These are phyloP conservation scores for Paramarasmius palmivorus DNA, from an alignment of 1,284 basidiomycete genomes.

Conservation along the genomic window DNA sequence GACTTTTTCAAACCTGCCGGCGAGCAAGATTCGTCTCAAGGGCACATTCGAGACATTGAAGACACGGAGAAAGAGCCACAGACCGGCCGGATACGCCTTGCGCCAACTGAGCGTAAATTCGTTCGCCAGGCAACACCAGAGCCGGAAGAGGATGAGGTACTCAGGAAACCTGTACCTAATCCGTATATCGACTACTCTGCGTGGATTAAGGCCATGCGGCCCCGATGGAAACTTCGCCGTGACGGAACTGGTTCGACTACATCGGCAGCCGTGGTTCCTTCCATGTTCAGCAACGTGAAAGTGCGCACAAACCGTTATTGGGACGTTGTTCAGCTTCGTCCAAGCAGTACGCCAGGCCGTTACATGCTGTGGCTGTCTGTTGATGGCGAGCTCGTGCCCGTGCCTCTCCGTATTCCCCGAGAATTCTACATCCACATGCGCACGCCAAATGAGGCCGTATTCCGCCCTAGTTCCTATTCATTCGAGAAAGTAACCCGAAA, in stretches of 20 bases:
- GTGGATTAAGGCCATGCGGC: constrained; percentile 82
- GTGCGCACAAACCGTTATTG: constrained; percentile 75
- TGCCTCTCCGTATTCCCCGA: constrained; percentile 85
- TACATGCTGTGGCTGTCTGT: constrained; percentile 91
- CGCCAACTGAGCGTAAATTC: constrained; percentile 55
- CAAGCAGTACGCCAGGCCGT: constrained; percentile 77
- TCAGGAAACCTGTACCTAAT: constrained; percentile 51
- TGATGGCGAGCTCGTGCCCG: constrained; percentile 76
- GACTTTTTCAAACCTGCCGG: constrained; percentile 82
- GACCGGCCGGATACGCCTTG: constrained; percentile 44
- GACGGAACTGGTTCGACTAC: constrained; percentile 38
- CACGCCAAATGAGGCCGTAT: constrained; percentile 61
- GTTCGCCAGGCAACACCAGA: constrained; percentile 43
- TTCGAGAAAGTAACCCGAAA: constrained; percentile 77
- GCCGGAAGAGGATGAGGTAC: constrained; percentile 31
- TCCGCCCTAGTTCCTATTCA: constrained; percentile 70
- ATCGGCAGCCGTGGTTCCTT: constrained; percentile 52
- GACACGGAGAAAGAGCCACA: constrained; percentile 15
- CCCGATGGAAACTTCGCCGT: constrained; percentile 74
- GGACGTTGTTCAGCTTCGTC: constrained; percentile 93
- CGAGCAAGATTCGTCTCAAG: constrained; percentile 33
- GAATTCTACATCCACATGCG: constrained; percentile 95
- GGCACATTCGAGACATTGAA: constrained; percentile 17
- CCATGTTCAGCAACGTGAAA: constrained; percentile 79
- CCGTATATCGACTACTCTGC: constrained; percentile 69